phyloP scores from a whole-genome alignment of 2,329 filamentous ascomycete species.

The Aspergillus calidoustus region DNA sequence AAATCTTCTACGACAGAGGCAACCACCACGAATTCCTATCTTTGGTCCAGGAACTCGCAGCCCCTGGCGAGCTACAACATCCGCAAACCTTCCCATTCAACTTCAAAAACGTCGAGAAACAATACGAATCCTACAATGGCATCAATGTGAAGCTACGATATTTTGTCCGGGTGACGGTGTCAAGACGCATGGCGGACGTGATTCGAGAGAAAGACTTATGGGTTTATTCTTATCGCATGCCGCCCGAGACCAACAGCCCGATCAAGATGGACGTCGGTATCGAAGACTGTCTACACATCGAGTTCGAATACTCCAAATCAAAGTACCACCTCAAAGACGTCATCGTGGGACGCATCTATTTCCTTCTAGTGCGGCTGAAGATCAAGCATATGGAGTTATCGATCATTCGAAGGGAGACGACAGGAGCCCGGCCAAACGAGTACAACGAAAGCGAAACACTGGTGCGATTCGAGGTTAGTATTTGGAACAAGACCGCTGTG shows the following conservation, averaged over 20 bases:
- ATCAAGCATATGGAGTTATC: conserved; percentile 99
- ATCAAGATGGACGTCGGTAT: conserved; percentile 99
- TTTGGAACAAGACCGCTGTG: conserved; percentile 16
- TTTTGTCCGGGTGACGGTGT: conserved; percentile 96
- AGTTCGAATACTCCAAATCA: conserved; percentile 99
- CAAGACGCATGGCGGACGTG: conserved; percentile 94
- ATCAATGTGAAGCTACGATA: conserved; percentile 99
- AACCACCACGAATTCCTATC: conserved; percentile 99
- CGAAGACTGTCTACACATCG: conserved; percentile 98
- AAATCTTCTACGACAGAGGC: conserved; percentile 99
- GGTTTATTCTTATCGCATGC: conserved; percentile 98
- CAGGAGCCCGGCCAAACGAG: conserved; percentile 93
- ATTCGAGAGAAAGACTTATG: conserved; percentile 99
- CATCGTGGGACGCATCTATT: conserved; percentile 98
- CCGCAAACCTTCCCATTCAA: conserved; percentile 99
- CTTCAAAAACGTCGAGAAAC: conserved; percentile 99
- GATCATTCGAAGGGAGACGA: conserved; percentile 96
- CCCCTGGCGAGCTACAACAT: conserved; percentile 96
- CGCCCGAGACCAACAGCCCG: conserved; percentile 94
- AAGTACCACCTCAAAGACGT: conserved; percentile 99
- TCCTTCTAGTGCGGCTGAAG: conserved; percentile 93
- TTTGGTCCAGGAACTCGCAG: conserved; percentile 93
- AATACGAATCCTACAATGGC: conserved; percentile 99
- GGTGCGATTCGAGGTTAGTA: conserved; percentile 84
- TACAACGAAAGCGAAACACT: conserved; percentile 99